Conservation (phyloP, 1,139 yeast species). For the Taphrina communis region DNA sequence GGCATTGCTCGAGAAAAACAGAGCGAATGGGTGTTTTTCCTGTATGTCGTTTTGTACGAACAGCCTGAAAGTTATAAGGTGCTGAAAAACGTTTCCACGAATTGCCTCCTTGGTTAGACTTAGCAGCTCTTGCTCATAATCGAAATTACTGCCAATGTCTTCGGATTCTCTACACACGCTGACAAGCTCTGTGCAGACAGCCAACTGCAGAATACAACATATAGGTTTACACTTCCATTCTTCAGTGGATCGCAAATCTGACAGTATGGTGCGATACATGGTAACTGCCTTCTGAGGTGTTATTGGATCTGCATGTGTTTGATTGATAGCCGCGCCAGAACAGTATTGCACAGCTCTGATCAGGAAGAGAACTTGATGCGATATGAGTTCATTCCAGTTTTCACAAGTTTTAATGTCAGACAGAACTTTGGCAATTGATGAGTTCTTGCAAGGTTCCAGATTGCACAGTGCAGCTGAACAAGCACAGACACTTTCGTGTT, state of each 20-base stretch:
- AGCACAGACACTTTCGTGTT: constrained; percentile 17
- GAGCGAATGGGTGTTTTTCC: constrained; percentile 28
- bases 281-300: background rate
- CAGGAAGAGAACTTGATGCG: constrained; percentile 7
- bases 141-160: constrained; percentile 49
- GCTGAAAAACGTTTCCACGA: constrained; percentile 79
- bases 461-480: background rate
- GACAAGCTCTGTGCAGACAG: constrained; percentile 68
- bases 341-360: constrained; percentile 17
- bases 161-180: constrained; percentile 69
- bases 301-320: constrained; percentile 27
- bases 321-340: constrained; percentile 44
- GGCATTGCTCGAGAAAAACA: constrained; percentile 30
- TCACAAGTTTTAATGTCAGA: background rate
- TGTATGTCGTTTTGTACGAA: constrained; percentile 45
- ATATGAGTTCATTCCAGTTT: constrained; percentile 4
- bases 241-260: constrained; percentile 33
- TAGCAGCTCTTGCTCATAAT: constrained; percentile 56
- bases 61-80: constrained; percentile 62
- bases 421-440: background rate
- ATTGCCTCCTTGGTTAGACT: constrained; percentile 58
- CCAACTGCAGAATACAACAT: constrained; percentile 63
- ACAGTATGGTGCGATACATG: constrained; percentile 10
- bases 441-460: background rate
- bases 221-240: constrained; percentile 53